phyloP scores from a whole-genome alignment of 257 asterid species.

The Phtheirospermum japonicum region DNA sequence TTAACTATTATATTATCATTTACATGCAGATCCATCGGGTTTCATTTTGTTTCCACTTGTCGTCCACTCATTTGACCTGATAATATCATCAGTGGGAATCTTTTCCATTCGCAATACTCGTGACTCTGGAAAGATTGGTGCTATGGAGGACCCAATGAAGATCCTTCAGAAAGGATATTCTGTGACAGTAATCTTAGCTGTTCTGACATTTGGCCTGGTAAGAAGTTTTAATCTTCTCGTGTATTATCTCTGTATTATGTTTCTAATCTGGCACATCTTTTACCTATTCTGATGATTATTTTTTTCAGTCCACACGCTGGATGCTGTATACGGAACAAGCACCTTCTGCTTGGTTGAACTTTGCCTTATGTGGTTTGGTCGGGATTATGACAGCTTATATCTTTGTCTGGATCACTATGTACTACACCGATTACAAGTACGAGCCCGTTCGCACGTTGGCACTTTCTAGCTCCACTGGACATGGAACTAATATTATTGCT shows the following conservation, averaged over 20 bases:
- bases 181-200: conserved; percentile 77
- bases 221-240: conserved; percentile 30
- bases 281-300: conserved; percentile 26
- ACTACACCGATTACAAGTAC: conserved; percentile 96
- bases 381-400: conserved; percentile 90
- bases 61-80: conserved; percentile 96
- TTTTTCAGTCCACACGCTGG: conserved; percentile 96
- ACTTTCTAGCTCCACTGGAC: conserved; percentile 91
- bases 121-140: conserved; percentile 67
- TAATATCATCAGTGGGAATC: conserved; percentile 89
- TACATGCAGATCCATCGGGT: conserved; percentile 93
- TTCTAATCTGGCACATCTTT: conserved; percentile 22
- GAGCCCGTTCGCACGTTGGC: conserved; percentile 97
- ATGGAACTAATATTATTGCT: conserved; percentile 98
- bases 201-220: conserved; percentile 95
- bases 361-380: conserved; percentile 93
- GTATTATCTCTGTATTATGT: not conserved
- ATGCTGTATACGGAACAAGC: conserved; percentile 96
- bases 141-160: conserved; percentile 86
- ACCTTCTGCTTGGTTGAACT: conserved; percentile 96
- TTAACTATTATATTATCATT: conserved; percentile 22
- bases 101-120: conserved; percentile 77
- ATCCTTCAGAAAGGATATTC: conserved; percentile 97
- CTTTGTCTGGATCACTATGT: conserved; percentile 85
- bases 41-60: conserved; percentile 97